Conservation (phyloP, 148 eudicot genomes). For the Amaranthus palmeri region DNA sequence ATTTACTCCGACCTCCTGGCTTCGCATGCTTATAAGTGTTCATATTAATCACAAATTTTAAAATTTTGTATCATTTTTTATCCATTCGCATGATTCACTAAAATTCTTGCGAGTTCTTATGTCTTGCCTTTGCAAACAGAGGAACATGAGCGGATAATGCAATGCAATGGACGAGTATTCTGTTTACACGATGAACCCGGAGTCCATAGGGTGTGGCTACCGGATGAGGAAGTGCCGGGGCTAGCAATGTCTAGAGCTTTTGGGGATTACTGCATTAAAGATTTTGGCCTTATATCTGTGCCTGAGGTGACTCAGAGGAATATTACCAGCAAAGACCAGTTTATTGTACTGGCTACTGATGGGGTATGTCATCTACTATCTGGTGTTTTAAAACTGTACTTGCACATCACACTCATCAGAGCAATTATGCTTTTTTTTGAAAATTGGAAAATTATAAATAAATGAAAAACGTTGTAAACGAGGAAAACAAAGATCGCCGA, state of each 20-base stretch:
- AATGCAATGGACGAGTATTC: conserved; percentile 76
- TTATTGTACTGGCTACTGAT: conserved; percentile 78
- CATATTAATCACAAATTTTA: background rate
- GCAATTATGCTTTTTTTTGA: background rate
- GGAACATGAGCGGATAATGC: conserved; percentile 75
- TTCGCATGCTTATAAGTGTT: background rate
- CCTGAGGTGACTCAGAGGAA: conserved; percentile 81
- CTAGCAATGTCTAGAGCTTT: conserved; percentile 97
- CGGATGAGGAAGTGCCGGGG: conserved; percentile 76
- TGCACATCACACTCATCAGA: background rate
- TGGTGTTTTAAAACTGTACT: background rate
- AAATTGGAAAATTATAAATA: background rate
- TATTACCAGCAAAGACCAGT: conserved; percentile 62
- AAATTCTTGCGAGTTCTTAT: conserved; percentile 4
- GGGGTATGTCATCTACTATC: conserved; percentile 61
- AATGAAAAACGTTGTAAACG: background rate
- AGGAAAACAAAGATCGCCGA: too few relatives aligned
- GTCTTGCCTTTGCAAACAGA: conserved; percentile 36
- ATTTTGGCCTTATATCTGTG: conserved; percentile 80
- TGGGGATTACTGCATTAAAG: conserved; percentile 83
- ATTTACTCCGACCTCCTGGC: conserved; percentile 4
- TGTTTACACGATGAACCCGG: conserved; percentile 85
- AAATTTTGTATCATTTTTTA: background rate
- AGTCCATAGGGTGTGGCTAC: conserved; percentile 80
- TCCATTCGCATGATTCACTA: background rate